These are phyloP conservation scores for Annulohypoxylon truncatum DNA, from an alignment of 2,329 filamentous ascomycete species.

Conservation along the genomic window DNA sequence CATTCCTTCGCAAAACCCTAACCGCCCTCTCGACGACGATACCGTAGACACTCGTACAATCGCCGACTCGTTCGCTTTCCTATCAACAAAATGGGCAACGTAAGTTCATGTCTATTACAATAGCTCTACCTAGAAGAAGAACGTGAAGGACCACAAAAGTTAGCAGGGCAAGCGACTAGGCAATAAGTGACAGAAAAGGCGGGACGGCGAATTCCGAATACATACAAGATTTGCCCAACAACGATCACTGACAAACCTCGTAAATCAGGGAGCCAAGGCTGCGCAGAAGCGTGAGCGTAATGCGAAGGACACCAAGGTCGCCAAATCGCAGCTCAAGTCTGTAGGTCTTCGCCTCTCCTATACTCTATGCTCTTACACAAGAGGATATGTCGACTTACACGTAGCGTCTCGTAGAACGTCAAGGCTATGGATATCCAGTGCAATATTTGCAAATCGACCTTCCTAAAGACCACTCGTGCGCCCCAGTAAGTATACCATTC, in stretches of 20 bases:
- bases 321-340: constrained; percentile 76
- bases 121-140: not conserved
- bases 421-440: constrained; percentile 82
- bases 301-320: constrained; percentile 67
- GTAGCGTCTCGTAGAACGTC: constrained; percentile 66
- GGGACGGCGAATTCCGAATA: constrained; percentile 17
- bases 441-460: constrained; percentile 79
- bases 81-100: constrained; percentile 44
- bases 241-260: constrained; percentile 26
- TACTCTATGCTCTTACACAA: not conserved
- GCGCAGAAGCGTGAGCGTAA: constrained; percentile 79
- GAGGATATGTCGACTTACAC: constrained; percentile 7
- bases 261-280: constrained; percentile 70
- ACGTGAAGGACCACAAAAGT: not conserved
- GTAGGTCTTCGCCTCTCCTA: constrained; percentile 58
- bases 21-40: constrained; percentile 31
- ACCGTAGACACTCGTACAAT: not conserved
- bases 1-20: constrained; percentile 26
- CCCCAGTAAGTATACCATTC: constrained; percentile 67
- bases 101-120: constrained; percentile 27
- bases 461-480: constrained; percentile 80
- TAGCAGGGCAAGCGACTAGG: not conserved
- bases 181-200: not conserved
- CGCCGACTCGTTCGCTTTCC: not conserved
- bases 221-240: not conserved